Evolutionary conservation across 192 early-diverging fungal genomes (phyloP).

Genomic region (Linnemannia schmuckeri): DNA sequence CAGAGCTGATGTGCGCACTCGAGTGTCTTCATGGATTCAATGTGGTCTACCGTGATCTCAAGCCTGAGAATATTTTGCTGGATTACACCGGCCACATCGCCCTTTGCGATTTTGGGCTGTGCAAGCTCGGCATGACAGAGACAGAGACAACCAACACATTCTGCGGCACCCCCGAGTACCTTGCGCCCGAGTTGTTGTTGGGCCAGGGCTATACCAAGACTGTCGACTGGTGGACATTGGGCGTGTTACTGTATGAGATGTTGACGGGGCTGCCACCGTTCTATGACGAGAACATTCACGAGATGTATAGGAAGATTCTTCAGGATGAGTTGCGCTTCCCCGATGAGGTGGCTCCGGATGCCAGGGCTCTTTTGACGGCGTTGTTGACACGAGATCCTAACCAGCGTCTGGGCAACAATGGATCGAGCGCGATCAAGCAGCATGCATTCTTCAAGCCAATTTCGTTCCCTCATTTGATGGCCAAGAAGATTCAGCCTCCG

Average conservation of each 20-base stretch:
- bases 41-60: conserved; percentile 90
- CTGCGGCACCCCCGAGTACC: conserved; percentile 98
- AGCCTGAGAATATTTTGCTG: conserved; percentile 95
- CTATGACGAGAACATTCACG: conserved; percentile 94
- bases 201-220: conserved; percentile 90
- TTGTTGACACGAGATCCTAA: conserved; percentile 86
- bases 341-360: conserved; percentile 76
- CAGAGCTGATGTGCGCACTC: conserved; percentile 90
- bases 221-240: conserved; percentile 99
- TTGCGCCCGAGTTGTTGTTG: conserved; percentile 91
- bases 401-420: conserved; percentile 87
- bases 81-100: conserved; percentile 96
- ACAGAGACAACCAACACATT: conserved; percentile 94
- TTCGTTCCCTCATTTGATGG: conserved; percentile 88
- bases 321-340: conserved; percentile 91
- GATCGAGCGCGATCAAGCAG: conserved; percentile 92
- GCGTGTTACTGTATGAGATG: conserved; percentile 92
- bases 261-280: conserved; percentile 93
- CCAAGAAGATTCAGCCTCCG: conserved; percentile 92
- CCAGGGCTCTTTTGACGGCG: conserved; percentile 77
- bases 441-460: conserved; percentile 95
- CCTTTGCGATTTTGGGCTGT: conserved; percentile 94
- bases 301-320: conserved; percentile 95
- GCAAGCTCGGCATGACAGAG: conserved; percentile 95
- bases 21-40: conserved; percentile 94